Conservation (phyloP, 2,329 filamentous ascomycete species). For the Stachybotrys elegans region DNA sequence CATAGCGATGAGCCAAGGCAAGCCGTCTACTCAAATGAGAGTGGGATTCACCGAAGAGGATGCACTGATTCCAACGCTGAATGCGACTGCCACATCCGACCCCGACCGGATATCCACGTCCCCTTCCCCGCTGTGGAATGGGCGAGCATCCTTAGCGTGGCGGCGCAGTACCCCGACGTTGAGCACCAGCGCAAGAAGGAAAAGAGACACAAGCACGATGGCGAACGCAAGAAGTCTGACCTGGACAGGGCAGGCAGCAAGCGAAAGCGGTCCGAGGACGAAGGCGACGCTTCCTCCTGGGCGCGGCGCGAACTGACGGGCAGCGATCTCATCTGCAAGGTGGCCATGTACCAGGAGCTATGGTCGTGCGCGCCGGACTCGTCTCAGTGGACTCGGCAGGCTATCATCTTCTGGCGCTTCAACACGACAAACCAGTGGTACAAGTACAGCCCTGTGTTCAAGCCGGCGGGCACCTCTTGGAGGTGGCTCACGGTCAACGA, state of each 20-base stretch:
- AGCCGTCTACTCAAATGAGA: slow-evolving; percentile 43
- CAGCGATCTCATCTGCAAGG: slow-evolving; percentile 53
- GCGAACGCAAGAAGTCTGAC: slow-evolving; percentile 28
- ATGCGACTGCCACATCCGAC: slow-evolving; percentile 46
- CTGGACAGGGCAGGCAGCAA: slow-evolving; percentile 29
- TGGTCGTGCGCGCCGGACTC: slow-evolving; percentile 48
- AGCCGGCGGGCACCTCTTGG: slow-evolving; percentile 53
- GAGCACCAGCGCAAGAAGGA: slow-evolving; percentile 33
- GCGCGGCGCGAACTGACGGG: slow-evolving; percentile 37
- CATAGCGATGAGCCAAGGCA: slow-evolving; percentile 37
- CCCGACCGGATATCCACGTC: slow-evolving; percentile 46
- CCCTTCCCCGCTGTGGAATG: slow-evolving; percentile 55
- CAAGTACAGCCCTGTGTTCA: slow-evolving; percentile 42
- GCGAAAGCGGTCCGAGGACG: slow-evolving; percentile 35
- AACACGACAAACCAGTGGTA: slow-evolving; percentile 46
- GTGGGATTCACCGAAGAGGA: slow-evolving; percentile 48
- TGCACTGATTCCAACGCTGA: slow-evolving; percentile 41
- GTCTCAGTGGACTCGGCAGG: slow-evolving; percentile 50
- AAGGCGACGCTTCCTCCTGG: slow-evolving; percentile 34
- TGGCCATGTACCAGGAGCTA: slow-evolving; percentile 64
- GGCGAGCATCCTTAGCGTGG: slow-evolving; percentile 53
- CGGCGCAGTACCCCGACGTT: slow-evolving; percentile 46
- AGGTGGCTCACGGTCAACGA: slow-evolving; percentile 57
- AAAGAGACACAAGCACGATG: slow-evolving; percentile 27
- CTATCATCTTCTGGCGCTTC: slow-evolving; percentile 61